Percentiles rank a stretch among this genome's conserved stretches.
Conservation (phyloP, 192 early-diverging fungal species). For the Umbelopsis sp. region DNA sequence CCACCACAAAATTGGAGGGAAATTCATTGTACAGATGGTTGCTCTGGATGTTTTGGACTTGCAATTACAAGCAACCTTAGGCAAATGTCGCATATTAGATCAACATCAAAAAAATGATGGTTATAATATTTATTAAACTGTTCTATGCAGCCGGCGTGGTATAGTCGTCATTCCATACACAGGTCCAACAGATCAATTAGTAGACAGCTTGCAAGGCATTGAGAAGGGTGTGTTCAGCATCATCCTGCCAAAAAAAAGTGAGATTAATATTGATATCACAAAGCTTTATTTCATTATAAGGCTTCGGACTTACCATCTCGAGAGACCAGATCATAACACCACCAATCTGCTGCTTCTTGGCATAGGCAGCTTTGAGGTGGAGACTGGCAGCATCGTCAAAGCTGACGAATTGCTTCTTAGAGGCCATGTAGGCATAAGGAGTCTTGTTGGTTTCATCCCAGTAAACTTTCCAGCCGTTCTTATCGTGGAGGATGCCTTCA, state of each 20-base stretch:
- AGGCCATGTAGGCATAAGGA: slow-evolving; percentile 65
- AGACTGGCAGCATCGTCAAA: slow-evolving; percentile 67
- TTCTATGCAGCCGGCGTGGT: too few relatives aligned
- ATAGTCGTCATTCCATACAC: neutral
- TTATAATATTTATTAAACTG: too few relatives aligned
- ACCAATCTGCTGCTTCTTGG: slow-evolving; percentile 50
- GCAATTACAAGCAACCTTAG: too few relatives aligned
- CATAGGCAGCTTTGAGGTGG: slow-evolving; percentile 60
- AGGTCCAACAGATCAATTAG: neutral
- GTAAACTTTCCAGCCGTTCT: slow-evolving; percentile 53
- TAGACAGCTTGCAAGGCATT: slow-evolving; percentile 23
- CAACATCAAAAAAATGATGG: too few relatives aligned
- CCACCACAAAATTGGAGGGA: too few relatives aligned
- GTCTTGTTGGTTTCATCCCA: slow-evolving; percentile 77
- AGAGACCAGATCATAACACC: slow-evolving; percentile 68
- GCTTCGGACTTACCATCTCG: slow-evolving; percentile 34
- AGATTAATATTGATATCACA: too few relatives aligned
- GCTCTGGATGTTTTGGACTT: too few relatives aligned
- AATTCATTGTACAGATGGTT: too few relatives aligned
- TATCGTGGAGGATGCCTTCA: slow-evolving; percentile 6
- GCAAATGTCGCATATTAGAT: too few relatives aligned
- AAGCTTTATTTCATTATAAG: too few relatives aligned
- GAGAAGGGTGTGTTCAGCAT: slow-evolving; percentile 23
- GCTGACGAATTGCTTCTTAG: slow-evolving; percentile 61
- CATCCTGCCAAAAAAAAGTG: too few relatives aligned